Percentiles rank a stretch among this genome's conserved stretches.
phyloP scores from a whole-genome alignment of 2,329 filamentous ascomycete genomes.

The Penicillium sp. region DNA sequence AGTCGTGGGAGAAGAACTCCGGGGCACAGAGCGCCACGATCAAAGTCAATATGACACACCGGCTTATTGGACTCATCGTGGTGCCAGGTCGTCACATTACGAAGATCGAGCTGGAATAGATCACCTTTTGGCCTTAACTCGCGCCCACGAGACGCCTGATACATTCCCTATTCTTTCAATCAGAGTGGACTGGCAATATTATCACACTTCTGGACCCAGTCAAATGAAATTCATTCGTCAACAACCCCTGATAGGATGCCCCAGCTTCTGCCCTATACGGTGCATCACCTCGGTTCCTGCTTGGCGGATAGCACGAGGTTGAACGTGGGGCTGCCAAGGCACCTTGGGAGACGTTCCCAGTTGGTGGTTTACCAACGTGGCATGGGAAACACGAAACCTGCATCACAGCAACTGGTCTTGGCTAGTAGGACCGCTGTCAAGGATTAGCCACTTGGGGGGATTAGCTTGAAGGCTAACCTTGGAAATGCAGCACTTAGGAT shows the following conservation, averaged over 20 bases:
- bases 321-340: constrained; percentile 3
- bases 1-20: constrained; percentile 22
- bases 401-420: constrained; percentile 13
- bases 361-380: constrained; percentile 16
- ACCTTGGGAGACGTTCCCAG: background rate
- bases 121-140: background rate
- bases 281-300: background rate
- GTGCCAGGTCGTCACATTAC: constrained; percentile 82
- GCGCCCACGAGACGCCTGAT: constrained; percentile 12
- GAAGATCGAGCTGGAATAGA: constrained; percentile 83
- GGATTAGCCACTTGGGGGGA: background rate
- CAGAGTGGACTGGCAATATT: constrained; percentile 7
- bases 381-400: constrained; percentile 15
- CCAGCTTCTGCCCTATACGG: background rate
- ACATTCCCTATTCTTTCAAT: constrained; percentile 8
- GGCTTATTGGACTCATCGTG: constrained; percentile 86
- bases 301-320: background rate
- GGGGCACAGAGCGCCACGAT: constrained; percentile 36
- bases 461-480: constrained; percentile 3
- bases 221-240: background rate
- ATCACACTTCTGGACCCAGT: constrained; percentile 6
- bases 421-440: constrained; percentile 3
- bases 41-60: constrained; percentile 72
- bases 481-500: background rate
- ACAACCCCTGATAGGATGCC: background rate